A percentile compares a stretch with the other conserved stretches of the same genome.
Conservation (phyloP, 805 yeast species). For the Candida dajiaensis region DNA sequence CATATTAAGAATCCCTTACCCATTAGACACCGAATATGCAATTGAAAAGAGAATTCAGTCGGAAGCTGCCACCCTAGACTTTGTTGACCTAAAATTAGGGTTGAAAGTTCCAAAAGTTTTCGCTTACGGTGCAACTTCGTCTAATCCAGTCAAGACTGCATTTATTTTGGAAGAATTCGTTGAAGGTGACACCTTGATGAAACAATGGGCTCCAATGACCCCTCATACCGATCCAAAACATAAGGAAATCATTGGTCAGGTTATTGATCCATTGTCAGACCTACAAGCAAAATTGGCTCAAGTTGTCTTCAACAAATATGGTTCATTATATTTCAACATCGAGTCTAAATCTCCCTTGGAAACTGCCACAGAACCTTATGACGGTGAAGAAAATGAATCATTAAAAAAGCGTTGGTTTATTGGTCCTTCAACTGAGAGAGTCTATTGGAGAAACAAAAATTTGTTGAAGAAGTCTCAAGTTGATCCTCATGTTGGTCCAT, state of each 20-base stretch:
- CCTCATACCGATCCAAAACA: constrained; percentile 50
- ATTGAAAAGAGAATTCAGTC: constrained; percentile 67
- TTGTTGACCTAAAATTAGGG: constrained; percentile 56
- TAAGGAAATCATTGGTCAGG: constrained; percentile 46
- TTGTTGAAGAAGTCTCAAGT: constrained; percentile 45
- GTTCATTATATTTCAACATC: constrained; percentile 74
- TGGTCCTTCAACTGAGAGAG: constrained; percentile 83
- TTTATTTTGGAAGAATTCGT: constrained; percentile 76
- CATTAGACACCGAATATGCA: constrained; percentile 58
- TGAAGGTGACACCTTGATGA: constrained; percentile 81
- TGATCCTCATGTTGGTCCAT: constrained; percentile 67
- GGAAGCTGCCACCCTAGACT: constrained; percentile 94
- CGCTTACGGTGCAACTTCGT: constrained; percentile 52
- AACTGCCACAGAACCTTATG: constrained; percentile 36
- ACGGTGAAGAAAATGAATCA: constrained; percentile 48
- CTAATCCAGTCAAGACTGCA: constrained; percentile 66
- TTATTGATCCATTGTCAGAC: constrained; percentile 69
- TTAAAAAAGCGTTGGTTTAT: constrained; percentile 74
- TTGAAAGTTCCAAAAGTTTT: constrained; percentile 69
- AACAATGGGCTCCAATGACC: constrained; percentile 80
- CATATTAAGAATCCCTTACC: constrained; percentile 82
- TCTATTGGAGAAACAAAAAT: constrained; percentile 64
- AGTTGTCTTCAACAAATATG: constrained; percentile 63
- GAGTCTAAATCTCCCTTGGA: constrained; percentile 44
- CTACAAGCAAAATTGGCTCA: constrained; percentile 51